phyloP scores from a whole-genome alignment of 2,329 filamentous ascomycete species.

The Venturiaceae sp. region DNA sequence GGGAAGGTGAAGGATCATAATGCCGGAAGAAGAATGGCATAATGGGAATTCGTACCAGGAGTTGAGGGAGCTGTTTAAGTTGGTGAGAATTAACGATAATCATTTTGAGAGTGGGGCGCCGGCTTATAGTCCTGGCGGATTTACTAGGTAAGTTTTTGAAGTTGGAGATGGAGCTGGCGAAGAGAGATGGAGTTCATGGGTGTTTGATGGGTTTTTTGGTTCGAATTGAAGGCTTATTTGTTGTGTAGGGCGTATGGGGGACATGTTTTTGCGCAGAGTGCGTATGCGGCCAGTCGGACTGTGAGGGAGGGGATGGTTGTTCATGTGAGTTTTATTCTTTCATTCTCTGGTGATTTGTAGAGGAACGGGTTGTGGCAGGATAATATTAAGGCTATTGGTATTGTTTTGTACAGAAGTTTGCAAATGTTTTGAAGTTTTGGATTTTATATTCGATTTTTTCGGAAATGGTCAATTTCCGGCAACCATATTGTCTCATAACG shows the following conservation, averaged over 20 bases:
- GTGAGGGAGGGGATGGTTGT: conserved; percentile 39
- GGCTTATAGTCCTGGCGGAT: conserved; percentile 3
- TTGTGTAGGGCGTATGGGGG: conserved; percentile 46
- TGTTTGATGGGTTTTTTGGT: no score
- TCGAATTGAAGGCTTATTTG: no score
- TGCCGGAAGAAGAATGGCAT: background rate
- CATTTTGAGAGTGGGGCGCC: conserved; percentile 2
- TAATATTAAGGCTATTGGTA: no score
- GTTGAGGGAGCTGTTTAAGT: background rate
- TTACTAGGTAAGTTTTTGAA: no score
- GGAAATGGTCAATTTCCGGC: background rate
- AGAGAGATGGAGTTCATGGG: conserved; percentile 25
- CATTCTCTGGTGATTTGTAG: background rate
- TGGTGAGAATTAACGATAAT: background rate
- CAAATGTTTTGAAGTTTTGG: no score
- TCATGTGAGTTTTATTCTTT: conserved; percentile 30
- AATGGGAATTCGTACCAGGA: conserved; percentile 6
- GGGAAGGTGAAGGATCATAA: background rate
- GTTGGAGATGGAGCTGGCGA: no score
- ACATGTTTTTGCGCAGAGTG: conserved; percentile 48
- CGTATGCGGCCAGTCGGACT: conserved; percentile 46
- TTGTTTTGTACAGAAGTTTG: no score
- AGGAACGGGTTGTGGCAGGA: background rate
- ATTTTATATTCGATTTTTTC: background rate
- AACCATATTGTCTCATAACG: no score